Percentiles rank a stretch among this genome's conserved stretches.
phyloP scores from a whole-genome alignment of 75 land plant genomes.

The Sequoia sempervirens region DNA sequence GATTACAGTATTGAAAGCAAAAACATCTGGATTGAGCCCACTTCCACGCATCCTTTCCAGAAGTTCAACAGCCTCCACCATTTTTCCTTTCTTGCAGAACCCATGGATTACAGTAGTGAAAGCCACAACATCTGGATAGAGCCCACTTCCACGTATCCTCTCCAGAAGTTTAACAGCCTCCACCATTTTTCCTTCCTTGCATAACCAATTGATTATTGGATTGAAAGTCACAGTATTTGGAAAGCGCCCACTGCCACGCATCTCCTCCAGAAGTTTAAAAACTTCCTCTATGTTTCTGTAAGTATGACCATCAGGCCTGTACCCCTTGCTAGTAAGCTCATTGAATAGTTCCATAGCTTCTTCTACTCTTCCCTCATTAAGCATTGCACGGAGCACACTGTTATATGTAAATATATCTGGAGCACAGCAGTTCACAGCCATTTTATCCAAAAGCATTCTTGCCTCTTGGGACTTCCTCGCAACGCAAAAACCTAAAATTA shows the following conservation, averaged over 20 bases:
- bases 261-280: too few species aligned
- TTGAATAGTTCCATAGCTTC: too few species aligned
- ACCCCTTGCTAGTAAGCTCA: too few species aligned
- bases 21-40: too few species aligned
- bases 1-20: too few species aligned
- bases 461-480: slow-evolving; percentile 28
- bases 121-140: slow-evolving; percentile 25
- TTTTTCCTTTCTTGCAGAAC: slow-evolving; percentile 43
- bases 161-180: slow-evolving; percentile 35
- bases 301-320: too few species aligned
- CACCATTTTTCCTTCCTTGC: too few species aligned
- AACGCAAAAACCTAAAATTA: too few species aligned
- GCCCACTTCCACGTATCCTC: slow-evolving; percentile 31
- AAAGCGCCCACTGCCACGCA: too few species aligned
- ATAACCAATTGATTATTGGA: too few species aligned
- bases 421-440: slow-evolving; percentile 33
- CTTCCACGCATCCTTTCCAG: slow-evolving; percentile 38
- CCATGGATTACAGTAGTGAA: slow-evolving; percentile 52
- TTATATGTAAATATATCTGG: slow-evolving; percentile 55
- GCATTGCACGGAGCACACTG: slow-evolving; percentile 43
- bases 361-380: slow-evolving; percentile 18
- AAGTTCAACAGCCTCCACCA: slow-evolving; percentile 47
- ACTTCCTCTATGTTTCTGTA: too few species aligned
- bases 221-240: too few species aligned
- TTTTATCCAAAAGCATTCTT: slow-evolving; percentile 33